Evolutionary conservation across 1,284 basidiomycete genomes (phyloP).

Genomic region (Naganishia cerealis): DNA sequence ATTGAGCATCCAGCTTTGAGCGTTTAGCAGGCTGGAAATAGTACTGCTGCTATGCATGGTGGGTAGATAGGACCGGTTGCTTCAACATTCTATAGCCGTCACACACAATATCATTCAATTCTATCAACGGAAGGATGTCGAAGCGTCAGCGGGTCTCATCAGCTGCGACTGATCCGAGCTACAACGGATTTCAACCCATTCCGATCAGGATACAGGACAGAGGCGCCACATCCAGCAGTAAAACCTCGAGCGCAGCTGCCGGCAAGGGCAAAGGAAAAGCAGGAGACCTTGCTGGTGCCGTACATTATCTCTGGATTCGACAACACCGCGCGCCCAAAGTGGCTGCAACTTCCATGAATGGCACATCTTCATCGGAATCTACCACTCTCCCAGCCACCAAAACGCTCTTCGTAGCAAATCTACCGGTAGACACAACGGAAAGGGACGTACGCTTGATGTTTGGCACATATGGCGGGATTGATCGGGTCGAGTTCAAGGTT

Average conservation of each 20-base stretch:
- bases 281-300: background rate
- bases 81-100: background rate
- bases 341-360: background rate
- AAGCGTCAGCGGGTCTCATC: conserved; percentile 20
- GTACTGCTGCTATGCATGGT: background rate
- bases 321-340: conserved; percentile 25
- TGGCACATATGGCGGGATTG: conserved; percentile 71
- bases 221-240: background rate
- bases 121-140: background rate
- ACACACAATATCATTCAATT: background rate
- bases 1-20: conserved; percentile 7
- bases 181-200: conserved; percentile 21
- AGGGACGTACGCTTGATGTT: conserved; percentile 72
- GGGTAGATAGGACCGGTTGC: background rate
- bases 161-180: background rate
- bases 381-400: conserved; percentile 39
- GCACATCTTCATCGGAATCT: background rate
- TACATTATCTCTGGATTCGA: conserved; percentile 33
- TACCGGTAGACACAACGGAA: conserved; percentile 79
- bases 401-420: conserved; percentile 81
- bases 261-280: conserved; percentile 21
- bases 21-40: background rate
- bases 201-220: conserved; percentile 20
- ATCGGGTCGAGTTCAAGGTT: conserved; percentile 64
- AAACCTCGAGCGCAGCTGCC: background rate